These are phyloP conservation scores for Saccharum officinarum DNA, from an alignment of 176 grass and related monocot species.

Conservation along the genomic window DNA sequence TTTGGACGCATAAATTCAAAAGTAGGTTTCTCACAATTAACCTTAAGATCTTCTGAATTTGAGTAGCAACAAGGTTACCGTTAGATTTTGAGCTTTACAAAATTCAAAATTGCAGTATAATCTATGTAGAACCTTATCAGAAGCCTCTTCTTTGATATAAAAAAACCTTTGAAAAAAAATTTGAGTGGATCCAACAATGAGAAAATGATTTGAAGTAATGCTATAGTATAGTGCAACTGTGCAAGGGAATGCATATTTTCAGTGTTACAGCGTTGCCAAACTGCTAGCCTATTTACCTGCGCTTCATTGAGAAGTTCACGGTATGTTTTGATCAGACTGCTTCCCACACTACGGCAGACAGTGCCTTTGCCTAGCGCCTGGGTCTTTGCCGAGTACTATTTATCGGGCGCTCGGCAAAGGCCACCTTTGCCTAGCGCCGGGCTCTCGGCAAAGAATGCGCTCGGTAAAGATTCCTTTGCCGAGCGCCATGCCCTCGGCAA, in stretches of 20 bases:
- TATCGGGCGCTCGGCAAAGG: too few relatives aligned
- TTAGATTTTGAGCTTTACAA: conserved; percentile 72
- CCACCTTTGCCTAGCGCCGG: too few relatives aligned
- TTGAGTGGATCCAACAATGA: conserved; percentile 7
- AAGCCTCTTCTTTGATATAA: conserved; percentile 82
- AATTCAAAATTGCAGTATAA: conserved; percentile 90
- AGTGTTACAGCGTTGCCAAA: neutral
- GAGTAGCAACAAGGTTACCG: conserved; percentile 25
- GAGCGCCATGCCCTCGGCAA: too few relatives aligned
- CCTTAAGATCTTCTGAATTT: conserved; percentile 67
- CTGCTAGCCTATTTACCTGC: conserved; percentile 59
- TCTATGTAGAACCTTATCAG: conserved; percentile 83
- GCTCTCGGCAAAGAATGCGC: too few relatives aligned
- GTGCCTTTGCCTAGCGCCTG: too few relatives aligned
- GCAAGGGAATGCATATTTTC: neutral
- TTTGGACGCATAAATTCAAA: neutral
- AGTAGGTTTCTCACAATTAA: conserved; percentile 65
- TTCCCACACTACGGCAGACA: conserved; percentile 23
- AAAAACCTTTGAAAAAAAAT: conserved; percentile 59
- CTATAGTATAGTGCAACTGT: too few relatives aligned
- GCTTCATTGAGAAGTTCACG: conserved; percentile 78
- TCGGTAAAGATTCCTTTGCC: too few relatives aligned
- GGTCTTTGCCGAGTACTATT: too few relatives aligned
- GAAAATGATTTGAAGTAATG: conserved; percentile 11
- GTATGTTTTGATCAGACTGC: conserved; percentile 72